Conservation (phyloP, 164 flowering plant genomes). For the Magnolia changhungtana region DNA sequence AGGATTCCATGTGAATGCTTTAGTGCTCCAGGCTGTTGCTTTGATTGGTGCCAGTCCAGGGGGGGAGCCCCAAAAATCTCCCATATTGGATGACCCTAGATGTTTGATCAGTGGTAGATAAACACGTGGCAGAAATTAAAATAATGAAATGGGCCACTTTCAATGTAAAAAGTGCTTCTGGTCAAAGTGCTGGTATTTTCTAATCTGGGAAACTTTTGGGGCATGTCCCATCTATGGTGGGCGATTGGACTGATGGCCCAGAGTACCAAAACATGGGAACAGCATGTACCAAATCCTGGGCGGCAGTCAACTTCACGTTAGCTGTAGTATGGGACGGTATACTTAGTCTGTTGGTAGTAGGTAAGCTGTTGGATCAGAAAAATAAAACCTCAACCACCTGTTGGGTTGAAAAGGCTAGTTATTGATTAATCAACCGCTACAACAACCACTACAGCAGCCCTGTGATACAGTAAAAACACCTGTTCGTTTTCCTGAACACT, state of each 20-base stretch:
- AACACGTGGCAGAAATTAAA: neutral
- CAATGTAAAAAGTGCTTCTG: no score
- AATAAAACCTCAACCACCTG: no score
- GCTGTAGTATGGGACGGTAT: neutral
- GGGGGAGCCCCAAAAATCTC: neutral
- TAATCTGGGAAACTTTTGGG: neutral
- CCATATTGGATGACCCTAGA: neutral
- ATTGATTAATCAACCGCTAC: neutral
- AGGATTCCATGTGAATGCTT: neutral
- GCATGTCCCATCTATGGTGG: no score
- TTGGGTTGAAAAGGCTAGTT: neutral
- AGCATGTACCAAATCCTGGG: neutral
- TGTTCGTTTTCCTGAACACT: constrained; percentile 1
- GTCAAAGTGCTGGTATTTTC: no score
- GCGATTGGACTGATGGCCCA: no score
- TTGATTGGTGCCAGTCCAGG: neutral
- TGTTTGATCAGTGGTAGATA: neutral
- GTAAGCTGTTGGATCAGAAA: neutral
- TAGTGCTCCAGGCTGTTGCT: neutral
- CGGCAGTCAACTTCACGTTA: neutral
- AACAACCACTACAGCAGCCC: neutral
- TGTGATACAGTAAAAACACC: neutral
- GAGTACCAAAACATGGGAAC: no score
- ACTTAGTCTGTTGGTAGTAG: neutral
- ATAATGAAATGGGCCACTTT: neutral